These are phyloP conservation scores for Mortierella sp. DNA, from an alignment of 371 early-diverging fungal genomes.

Conservation along the genomic window DNA sequence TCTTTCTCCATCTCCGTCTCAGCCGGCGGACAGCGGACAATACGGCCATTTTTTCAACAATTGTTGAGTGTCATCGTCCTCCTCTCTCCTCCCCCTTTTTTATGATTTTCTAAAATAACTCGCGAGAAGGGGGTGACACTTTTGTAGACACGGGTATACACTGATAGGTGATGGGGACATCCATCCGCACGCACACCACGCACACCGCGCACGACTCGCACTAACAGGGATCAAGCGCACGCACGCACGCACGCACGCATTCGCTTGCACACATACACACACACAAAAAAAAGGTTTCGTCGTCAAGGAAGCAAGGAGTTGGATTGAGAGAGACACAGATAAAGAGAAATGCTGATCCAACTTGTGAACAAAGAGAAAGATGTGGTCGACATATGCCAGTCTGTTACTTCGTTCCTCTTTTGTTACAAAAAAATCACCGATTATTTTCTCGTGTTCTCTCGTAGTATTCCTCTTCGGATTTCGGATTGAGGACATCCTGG, in stretches of 20 bases:
- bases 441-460: no score
- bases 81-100: not conserved
- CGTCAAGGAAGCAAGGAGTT: no score
- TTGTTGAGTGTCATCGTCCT: not conserved
- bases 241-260: not conserved
- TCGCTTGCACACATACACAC: not conserved
- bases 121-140: not conserved
- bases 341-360: not conserved
- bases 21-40: not conserved
- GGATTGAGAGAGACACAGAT: not conserved
- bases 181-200: not conserved
- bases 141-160: constrained; percentile 19
- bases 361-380: not conserved
- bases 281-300: not conserved
- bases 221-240: not conserved
- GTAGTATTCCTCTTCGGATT: no score
- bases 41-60: not conserved
- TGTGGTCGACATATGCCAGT: constrained; percentile 7
- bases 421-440: no score
- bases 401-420: not conserved
- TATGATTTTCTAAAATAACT: constrained; percentile 1
- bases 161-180: constrained; percentile 19
- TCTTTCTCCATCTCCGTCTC: constrained; percentile 1
- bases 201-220: not conserved
- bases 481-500: no score